Conservation (phyloP, 163 green algal genomes). For the Scenedesmus sp. region DNA sequence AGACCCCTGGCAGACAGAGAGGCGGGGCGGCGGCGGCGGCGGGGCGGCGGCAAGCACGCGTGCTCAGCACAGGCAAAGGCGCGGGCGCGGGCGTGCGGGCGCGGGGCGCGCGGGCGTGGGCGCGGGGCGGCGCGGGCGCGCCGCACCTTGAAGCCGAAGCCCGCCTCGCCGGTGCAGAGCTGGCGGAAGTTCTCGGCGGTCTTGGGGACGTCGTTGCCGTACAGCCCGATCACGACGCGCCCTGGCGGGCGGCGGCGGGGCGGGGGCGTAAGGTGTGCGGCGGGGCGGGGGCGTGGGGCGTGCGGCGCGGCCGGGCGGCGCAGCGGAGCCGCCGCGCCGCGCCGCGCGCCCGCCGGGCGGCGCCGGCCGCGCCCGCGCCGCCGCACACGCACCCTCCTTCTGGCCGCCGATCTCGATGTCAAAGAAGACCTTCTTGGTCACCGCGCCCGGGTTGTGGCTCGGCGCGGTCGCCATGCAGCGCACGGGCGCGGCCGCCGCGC, state of each 20-base stretch:
- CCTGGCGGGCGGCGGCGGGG: background rate
- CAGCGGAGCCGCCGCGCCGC: no score
- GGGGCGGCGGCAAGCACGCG: background rate
- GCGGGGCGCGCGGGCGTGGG: slow-evolving; percentile 12
- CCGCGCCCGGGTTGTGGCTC: slow-evolving; percentile 45
- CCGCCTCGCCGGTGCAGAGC: slow-evolving; percentile 68
- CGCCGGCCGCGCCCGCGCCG: background rate
- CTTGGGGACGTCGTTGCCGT: slow-evolving; percentile 89
- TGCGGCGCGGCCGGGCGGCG: no score
- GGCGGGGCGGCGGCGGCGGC: background rate
- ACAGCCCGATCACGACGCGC: slow-evolving; percentile 90
- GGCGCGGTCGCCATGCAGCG: slow-evolving; percentile 15
- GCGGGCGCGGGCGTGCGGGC: slow-evolving; percentile 12
- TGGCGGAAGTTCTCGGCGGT: slow-evolving; percentile 72
- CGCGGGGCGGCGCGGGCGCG: no score
- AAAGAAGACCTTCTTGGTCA: slow-evolving; percentile 73
- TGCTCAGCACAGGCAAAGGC: background rate
- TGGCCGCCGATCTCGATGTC: slow-evolving; percentile 61
- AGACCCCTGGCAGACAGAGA: no score
- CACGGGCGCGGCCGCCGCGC: background rate
- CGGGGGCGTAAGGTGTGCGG: background rate
- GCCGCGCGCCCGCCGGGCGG: no score
- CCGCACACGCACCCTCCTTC: slow-evolving; percentile 12
- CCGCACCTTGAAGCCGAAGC: slow-evolving; percentile 89
- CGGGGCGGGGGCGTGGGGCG: no score